phyloP scores from a whole-genome alignment of 306 rosid species.

The Cicer chorassanicum region DNA sequence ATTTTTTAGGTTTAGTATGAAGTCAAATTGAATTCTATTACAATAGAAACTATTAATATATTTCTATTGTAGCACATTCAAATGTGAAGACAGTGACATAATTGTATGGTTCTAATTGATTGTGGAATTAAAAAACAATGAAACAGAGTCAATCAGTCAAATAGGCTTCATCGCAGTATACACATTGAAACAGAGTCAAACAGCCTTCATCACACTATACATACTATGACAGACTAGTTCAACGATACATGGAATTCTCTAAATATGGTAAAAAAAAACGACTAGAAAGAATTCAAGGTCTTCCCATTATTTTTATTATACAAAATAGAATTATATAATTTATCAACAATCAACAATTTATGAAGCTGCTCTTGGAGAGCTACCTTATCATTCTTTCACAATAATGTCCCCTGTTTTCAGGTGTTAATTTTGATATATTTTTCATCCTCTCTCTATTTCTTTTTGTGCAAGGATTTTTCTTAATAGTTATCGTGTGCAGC shows the following conservation, averaged over 20 bases:
- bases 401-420: conserved; percentile 3
- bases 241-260: not conserved
- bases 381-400: conserved; percentile 19
- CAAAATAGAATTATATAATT: not conserved
- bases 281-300: not conserved
- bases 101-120: not conserved
- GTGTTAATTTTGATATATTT: conserved; percentile 8
- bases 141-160: not conserved
- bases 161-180: not conserved
- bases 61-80: not conserved
- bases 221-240: not conserved
- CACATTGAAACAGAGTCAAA: not conserved
- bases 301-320: not conserved
- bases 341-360: not conserved
- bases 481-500: not conserved
- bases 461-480: conserved; percentile 3
- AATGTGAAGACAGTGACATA: not conserved
- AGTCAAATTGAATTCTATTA: not conserved
- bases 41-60: not conserved
- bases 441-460: conserved; percentile 2
- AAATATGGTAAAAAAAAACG: not conserved
- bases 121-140: not conserved
- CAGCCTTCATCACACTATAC: not conserved
- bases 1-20: not conserved
- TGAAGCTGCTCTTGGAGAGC: conserved; percentile 16